Evolutionary conservation across 2,329 filamentous ascomycete genomes (phyloP), one percentile per base, ranked within the genome.

Genomic region (Salinomyces thailandicus): DNA sequence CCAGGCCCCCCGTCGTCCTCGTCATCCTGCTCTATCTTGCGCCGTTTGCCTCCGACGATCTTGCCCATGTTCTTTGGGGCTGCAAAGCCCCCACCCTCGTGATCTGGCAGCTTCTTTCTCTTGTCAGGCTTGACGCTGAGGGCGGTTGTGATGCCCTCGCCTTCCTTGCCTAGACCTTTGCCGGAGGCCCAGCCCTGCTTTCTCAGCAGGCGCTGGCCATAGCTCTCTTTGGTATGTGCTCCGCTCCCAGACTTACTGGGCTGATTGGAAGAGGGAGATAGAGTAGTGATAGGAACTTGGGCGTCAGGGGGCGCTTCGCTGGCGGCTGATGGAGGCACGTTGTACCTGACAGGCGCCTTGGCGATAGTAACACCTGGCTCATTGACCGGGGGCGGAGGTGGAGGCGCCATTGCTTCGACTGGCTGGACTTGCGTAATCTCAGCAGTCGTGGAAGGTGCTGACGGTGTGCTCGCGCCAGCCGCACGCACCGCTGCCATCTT

Each of bases 131-230:
- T 77, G 17, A 89, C 82, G 31, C 77, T 77, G 3, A 98, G 67
- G 4, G 87, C 84, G 15, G 86, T 84, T 36, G 85, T 71, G 50
- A 98, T 95, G 42, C 91, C 91, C 16, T 78, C 77, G 19, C 77
- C 77, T 44, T 79, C 74, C 12, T 85, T 86, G 47, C 91, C 91
- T 3, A 98, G 75, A 14, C 91, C 91, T 44, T 80, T 73, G 16
- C 91, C 91, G 53, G 87, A 81, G 22, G 78, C 80, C 84, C 87
- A 96, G 37, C 91, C 91, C 62, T 94, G 91, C 58, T 95, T 96
- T 43, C 77, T 74, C 77, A 98, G 85, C 38, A 96, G 73, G 20
- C 86, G 81, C 47, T 86, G 76, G 0, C 85, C 91, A 59, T 94
- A 94, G 35, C 80, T 83, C 46, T 78, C 74, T 59, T 93, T 83